Percentiles rank a stretch among this genome's conserved stretches.
Evolutionary conservation across 176 grass and related monocot genomes (phyloP).

Genomic region (Oropetium thomaeum): DNA sequence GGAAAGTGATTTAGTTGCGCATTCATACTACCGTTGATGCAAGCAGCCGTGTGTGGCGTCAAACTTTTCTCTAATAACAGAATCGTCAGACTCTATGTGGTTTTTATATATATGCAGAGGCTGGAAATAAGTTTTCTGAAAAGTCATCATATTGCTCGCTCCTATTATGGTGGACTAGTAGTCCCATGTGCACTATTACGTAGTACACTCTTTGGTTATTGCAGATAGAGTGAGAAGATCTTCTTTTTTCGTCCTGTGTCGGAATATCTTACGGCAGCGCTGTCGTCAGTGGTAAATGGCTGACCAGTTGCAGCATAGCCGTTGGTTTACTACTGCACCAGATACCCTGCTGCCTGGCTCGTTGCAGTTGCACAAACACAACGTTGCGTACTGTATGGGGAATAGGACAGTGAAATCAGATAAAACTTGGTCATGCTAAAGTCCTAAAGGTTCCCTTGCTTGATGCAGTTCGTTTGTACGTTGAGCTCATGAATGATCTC

Average conservation of each 20-base stretch:
- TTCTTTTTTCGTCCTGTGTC: no score
- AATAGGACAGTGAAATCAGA: neutral
- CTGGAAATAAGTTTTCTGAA: no score
- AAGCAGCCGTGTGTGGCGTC: no score
- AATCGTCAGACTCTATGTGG: no score
- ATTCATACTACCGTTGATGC: neutral
- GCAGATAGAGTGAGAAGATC: neutral
- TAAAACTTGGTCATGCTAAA: constrained; percentile 1
- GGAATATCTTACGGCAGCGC: constrained; percentile 5
- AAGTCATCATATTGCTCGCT: neutral
- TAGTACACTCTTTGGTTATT: neutral
- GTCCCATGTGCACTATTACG: neutral
- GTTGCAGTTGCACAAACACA: no score
- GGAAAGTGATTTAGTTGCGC: neutral
- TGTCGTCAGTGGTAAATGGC: neutral
- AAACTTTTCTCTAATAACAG: no score
- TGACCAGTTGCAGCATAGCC: neutral
- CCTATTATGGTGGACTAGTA: neutral
- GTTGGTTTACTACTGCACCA: neutral
- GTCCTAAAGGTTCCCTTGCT: neutral
- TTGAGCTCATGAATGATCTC: neutral
- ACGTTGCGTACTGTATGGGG: no score
- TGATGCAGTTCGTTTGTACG: neutral
- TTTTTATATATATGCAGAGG: no score
- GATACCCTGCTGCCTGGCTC: no score